Evolutionary conservation across 768 basidiomycete species (phyloP), one percentile per base, ranked within the genome.

Genomic region (Trametes punicea): DNA sequence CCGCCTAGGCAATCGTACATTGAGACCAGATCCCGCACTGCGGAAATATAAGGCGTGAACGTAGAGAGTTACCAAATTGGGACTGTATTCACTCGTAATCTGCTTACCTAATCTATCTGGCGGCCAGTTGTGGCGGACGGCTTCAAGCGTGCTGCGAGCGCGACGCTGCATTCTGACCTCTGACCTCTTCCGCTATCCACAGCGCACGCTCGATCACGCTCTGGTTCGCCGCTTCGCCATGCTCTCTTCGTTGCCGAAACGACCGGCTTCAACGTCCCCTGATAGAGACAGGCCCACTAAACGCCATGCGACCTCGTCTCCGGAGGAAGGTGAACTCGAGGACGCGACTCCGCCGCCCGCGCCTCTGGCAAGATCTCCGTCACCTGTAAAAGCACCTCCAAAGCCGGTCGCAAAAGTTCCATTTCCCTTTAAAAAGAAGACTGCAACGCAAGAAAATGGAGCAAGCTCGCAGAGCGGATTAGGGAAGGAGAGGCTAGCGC

Each of bases 291-390:
- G 85, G 47, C 76, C 80, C 9, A 33, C 69, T 5, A 90, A 90
- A 65, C 77, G 86, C 40, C 73, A 67, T 18, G 74, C 76, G 8
- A 78, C 84, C 2, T 85, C 71, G 1, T 77, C 88, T 1, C 88
- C 88, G 46, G 90, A 92, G 70, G 90, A 92, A 67, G 90, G 90
- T 57, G 90, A 92, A 64, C 73, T 92, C 46, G 88, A 89, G 71
- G 88, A 90, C 68, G 73, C 69, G 38, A 65, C 60, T 54, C 60
- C 64, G 20, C 60, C 67, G 31, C 58, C 64, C 25, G 57, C 65
- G 31, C 55, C 59, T 20, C 49, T 60, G 41, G 51, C 46, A 38
- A 45, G 46, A 45, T 74, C 75, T n/a, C 60, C 70, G 0, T 74
- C 74, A 30, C 60, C 71, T 0, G 31, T 44, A 1, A 64, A 48